Evolutionary conservation across 306 rosid genomes (phyloP).

Genomic region (Dalbergia cochinchinensis): DNA sequence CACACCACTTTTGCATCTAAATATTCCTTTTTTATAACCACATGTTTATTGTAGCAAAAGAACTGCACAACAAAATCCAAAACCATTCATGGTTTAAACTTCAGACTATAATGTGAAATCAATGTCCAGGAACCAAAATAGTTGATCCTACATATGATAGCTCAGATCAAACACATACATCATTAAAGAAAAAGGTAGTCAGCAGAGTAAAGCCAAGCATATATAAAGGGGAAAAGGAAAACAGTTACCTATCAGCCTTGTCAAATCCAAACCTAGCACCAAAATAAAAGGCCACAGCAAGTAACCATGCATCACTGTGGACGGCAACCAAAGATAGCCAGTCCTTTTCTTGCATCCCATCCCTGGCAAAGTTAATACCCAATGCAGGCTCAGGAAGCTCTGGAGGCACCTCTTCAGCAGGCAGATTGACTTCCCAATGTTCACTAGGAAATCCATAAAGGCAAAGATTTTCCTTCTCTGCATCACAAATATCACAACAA

Average conservation of each 20-base stretch:
- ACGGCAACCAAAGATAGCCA: slow-evolving; percentile 79
- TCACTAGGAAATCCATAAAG: slow-evolving; percentile 82
- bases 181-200: not conserved
- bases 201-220: slow-evolving; percentile 12
- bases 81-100: slow-evolving; percentile 19
- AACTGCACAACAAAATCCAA: slow-evolving; percentile 20
- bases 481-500: slow-evolving; percentile 27
- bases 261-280: slow-evolving; percentile 77
- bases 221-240: slow-evolving; percentile 28
- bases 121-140: not conserved
- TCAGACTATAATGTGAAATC: not conserved
- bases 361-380: slow-evolving; percentile 78
- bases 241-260: slow-evolving; percentile 66
- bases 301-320: slow-evolving; percentile 85
- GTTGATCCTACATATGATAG: not conserved
- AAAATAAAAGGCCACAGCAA: slow-evolving; percentile 67
- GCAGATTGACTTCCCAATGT: slow-evolving; percentile 77
- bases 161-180: not conserved
- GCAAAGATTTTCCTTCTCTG: slow-evolving; percentile 82
- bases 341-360: slow-evolving; percentile 70
- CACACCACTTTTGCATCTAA: not conserved
- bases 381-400: slow-evolving; percentile 84
- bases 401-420: slow-evolving; percentile 78
- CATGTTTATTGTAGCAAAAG: not conserved
- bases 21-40: slow-evolving; percentile 13